Conservation (phyloP, 78 protist genomes). For the Dictyostelium capitatum region DNA sequence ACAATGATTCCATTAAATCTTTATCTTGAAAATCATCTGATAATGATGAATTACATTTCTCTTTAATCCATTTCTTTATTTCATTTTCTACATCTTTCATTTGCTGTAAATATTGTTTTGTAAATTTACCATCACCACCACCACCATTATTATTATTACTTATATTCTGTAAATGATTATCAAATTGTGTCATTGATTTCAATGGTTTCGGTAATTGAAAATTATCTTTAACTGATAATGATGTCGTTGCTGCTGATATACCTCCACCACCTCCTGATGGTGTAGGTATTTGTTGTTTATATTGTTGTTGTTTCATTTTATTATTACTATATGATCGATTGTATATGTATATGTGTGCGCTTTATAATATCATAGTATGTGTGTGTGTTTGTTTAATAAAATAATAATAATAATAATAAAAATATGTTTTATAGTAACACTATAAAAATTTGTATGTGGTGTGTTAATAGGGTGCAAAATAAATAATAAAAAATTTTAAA, state of each 20-base stretch:
- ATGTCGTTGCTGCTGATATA: not conserved
- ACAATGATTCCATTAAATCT: constrained; percentile 52
- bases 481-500: too few relatives aligned
- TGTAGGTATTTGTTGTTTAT: not conserved
- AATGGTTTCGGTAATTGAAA: not conserved
- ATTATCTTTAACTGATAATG: constrained; percentile 7
- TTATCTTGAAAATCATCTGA: constrained; percentile 57
- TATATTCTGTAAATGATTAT: not conserved
- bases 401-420: too few relatives aligned
- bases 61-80: constrained; percentile 60
- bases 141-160: not conserved
- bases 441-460: too few relatives aligned
- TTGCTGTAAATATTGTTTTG: not conserved
- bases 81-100: constrained; percentile 25
- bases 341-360: too few relatives aligned
- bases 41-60: constrained; percentile 48
- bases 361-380: too few relatives aligned
- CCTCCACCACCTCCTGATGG: not conserved
- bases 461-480: too few relatives aligned
- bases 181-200: constrained; percentile 2
- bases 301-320: too few relatives aligned
- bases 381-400: too few relatives aligned
- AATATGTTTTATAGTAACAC: too few relatives aligned
- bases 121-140: not conserved
- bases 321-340: too few relatives aligned